phyloP scores from a whole-genome alignment of 192 early-diverging fungal species.

The Backusella psychrophila region DNA sequence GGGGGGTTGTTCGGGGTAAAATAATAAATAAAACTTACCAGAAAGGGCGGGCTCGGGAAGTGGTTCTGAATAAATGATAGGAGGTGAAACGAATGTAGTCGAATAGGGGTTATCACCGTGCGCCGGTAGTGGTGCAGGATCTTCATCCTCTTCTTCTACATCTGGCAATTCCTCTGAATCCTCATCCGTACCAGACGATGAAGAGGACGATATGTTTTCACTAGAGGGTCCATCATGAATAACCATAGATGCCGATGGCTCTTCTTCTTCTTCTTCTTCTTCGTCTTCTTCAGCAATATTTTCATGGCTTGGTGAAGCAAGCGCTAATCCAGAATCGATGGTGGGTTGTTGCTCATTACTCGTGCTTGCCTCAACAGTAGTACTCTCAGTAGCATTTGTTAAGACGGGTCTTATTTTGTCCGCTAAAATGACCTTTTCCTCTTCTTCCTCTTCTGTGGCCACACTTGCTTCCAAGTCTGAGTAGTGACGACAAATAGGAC shows the following conservation, averaged over 20 bases:
- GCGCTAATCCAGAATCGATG: neutral
- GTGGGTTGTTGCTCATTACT: neutral
- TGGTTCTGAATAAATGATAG: slow-evolving; percentile 10
- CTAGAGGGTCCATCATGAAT: neutral
- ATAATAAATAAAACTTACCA: neutral
- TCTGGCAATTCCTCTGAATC: neutral
- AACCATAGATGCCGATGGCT: neutral
- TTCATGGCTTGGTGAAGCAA: neutral
- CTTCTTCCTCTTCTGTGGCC: slow-evolving; percentile 34
- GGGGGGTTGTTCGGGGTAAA: neutral
- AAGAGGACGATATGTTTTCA: neutral
- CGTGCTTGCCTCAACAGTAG: neutral
- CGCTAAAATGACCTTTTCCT: neutral
- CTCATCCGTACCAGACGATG: neutral
- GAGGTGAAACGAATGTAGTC: slow-evolving; percentile 1
- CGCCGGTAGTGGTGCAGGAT: neutral
- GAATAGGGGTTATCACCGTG: slow-evolving; percentile 2
- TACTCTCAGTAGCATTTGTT: neutral
- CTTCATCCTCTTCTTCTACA: neutral
- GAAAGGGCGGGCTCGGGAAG: slow-evolving; percentile 6
- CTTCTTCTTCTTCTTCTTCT: neutral
- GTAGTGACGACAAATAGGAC: slow-evolving; percentile 80
- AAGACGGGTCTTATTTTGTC: neutral
- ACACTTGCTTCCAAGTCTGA: slow-evolving; percentile 79
- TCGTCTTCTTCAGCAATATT: neutral